These are phyloP conservation scores for Linnemannia schmuckeri DNA, from an alignment of 192 early-diverging fungal genomes.

Conservation along the genomic window DNA sequence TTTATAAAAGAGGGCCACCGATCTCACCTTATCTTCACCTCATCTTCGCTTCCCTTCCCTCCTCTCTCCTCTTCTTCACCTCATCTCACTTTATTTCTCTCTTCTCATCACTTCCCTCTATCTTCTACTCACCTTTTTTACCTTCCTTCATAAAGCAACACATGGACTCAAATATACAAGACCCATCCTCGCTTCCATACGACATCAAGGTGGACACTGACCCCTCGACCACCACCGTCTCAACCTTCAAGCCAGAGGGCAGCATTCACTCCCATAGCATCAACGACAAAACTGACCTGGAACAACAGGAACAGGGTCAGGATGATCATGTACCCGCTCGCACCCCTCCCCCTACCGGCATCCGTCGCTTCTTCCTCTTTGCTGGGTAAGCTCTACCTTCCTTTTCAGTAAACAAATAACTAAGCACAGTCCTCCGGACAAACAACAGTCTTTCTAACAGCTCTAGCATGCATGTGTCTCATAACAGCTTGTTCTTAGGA, in stretches of 20 bases:
- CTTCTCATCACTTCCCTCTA: no score
- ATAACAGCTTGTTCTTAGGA: constrained; percentile 65
- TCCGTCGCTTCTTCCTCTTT: background rate
- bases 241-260: background rate
- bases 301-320: background rate
- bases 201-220: background rate
- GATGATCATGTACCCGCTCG: background rate
- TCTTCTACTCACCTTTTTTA: no score
- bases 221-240: background rate
- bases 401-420: background rate
- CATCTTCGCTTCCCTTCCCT: background rate
- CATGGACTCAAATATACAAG: background rate
- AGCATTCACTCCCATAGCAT: background rate
- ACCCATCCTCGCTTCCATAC: background rate
- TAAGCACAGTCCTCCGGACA: background rate
- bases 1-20: background rate
- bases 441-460: background rate
- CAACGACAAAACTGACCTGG: background rate
- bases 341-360: background rate
- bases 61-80: background rate
- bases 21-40: background rate
- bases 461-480: background rate
- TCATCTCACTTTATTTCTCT: background rate
- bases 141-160: background rate
- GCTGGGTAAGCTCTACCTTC: background rate